Evolutionary conservation across 2,329 filamentous ascomycete species (phyloP), one percentile per base, ranked within the genome.

Genomic region (Leptographium radiaticola): DNA sequence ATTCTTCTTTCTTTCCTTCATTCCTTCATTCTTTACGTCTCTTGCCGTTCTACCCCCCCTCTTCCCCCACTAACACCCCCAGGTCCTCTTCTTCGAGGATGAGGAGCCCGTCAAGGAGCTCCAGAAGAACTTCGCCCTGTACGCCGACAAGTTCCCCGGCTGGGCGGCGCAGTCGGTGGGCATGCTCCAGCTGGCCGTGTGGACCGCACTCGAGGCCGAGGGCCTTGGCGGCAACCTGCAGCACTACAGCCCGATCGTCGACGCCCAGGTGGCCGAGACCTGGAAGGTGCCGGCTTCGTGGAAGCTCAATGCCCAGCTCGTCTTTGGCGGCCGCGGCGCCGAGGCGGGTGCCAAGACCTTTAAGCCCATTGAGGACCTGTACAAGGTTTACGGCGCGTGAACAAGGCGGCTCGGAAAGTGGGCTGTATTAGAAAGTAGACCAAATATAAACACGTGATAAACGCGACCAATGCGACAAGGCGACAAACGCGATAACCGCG

Each of bases 191-290:
- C 86, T 80, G 70, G 74, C 81, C 59, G 67, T 89, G 61, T 95
- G 89, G 89, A 84, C 83, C 18, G 86, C 84, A 5, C 80, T 95
- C 55, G 86, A 90, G 71, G 76, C 83, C 57, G 88, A 93, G 67
- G 89, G 89, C 34, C 79, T 94, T 54, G 89, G 89, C 60, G 86
- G 84, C 66, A 95, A 90, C 76, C 77, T 95, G 52, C 89, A 95
- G 76, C 89, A 95, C 74, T 95, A 95, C 76, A 93, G 89, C 78
- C 89, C 89, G 20, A 70, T 95, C 55, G 80, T 94, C 61, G 86
- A 95, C 70, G 75, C 76, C 59, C 80, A 83, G 71, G 84, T 89
- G 52, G 71, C 76, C 46, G 73, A 70, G 57, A 72, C 80, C 61
- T 95, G 87, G 86, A 76, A 76, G 55, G 62, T 95, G 36, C 85